phyloP scores from a whole-genome alignment of 179 eudicot species.

The Camellia oleifera region DNA sequence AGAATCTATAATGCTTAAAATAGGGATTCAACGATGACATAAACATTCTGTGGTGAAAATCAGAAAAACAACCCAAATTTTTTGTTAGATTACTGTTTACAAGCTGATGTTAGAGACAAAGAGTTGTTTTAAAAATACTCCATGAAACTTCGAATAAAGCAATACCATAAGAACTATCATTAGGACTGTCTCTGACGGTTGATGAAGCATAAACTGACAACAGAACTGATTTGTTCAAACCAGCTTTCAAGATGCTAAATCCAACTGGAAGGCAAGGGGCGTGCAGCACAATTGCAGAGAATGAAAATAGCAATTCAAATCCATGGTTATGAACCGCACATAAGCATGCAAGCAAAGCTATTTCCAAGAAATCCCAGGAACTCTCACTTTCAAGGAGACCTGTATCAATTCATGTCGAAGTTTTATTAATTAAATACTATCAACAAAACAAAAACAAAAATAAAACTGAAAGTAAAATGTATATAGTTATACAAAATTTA shows the following conservation, averaged over 20 bases:
- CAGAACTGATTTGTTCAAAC: slow-evolving; percentile 87
- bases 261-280: slow-evolving; percentile 91
- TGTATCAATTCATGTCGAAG: slow-evolving; percentile 23
- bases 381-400: slow-evolving; percentile 70
- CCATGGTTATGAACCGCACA: slow-evolving; percentile 94
- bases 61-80: background rate
- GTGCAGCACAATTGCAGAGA: slow-evolving; percentile 87
- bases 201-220: slow-evolving; percentile 81
- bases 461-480: background rate
- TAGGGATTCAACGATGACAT: background rate
- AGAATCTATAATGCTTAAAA: background rate
- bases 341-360: slow-evolving; percentile 82
- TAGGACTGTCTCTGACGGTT: slow-evolving; percentile 37
- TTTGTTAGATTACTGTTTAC: background rate
- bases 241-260: slow-evolving; percentile 93
- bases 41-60: background rate
- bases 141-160: background rate
- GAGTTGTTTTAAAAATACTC: slow-evolving; percentile 8
- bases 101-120: background rate
- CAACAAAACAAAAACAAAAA: background rate
- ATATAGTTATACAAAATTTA: background rate
- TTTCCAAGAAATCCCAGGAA: slow-evolving; percentile 80
- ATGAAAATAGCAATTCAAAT: slow-evolving; percentile 76
- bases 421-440: slow-evolving; percentile 15
- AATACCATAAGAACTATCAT: slow-evolving; percentile 65